Evolutionary conservation across 2,329 filamentous ascomycete genomes (phyloP).

Genomic region (Chalaropsis ovoidea): DNA sequence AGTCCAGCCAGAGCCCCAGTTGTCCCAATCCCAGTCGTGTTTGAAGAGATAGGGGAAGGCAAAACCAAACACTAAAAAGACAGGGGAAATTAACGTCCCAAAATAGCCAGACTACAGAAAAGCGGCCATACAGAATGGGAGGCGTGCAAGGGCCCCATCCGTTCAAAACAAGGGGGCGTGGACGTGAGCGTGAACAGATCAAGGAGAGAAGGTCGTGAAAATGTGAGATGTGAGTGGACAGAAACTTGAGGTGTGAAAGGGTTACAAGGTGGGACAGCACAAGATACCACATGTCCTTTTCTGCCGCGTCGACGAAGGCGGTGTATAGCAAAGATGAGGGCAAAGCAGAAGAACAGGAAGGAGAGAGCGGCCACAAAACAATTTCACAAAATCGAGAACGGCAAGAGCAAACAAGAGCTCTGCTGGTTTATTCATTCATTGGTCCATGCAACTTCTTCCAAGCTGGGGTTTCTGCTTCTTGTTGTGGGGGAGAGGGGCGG

Average conservation of each 20-base stretch:
- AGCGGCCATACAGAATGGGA: constrained; percentile 4
- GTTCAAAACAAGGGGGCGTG: constrained; percentile 12
- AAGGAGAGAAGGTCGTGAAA: neutral
- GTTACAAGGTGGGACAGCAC: too few relatives aligned
- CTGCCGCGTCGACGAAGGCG: neutral
- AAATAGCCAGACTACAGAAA: constrained; percentile 12
- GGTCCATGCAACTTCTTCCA: neutral
- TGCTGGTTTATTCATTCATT: too few relatives aligned
- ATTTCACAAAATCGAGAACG: neutral
- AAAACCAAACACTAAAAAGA: constrained; percentile 8
- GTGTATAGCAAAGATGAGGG: neutral
- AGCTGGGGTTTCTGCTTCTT: too few relatives aligned
- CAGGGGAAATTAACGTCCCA: constrained; percentile 16
- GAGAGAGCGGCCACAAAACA: neutral
- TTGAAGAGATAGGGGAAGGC: constrained; percentile 1
- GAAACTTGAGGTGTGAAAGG: neutral
- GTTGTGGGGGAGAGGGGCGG: neutral
- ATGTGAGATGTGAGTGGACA: neutral
- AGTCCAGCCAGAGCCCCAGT: neutral
- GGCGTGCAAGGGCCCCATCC: constrained; percentile 10
- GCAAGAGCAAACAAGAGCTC: neutral
- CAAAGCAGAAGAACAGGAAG: neutral
- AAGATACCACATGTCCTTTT: neutral
- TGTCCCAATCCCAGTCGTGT: neutral
- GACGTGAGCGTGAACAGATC: constrained; percentile 6